These are phyloP conservation scores for Extremus antarcticus DNA, from an alignment of 495 filamentous ascomycete genomes.

Conservation along the genomic window DNA sequence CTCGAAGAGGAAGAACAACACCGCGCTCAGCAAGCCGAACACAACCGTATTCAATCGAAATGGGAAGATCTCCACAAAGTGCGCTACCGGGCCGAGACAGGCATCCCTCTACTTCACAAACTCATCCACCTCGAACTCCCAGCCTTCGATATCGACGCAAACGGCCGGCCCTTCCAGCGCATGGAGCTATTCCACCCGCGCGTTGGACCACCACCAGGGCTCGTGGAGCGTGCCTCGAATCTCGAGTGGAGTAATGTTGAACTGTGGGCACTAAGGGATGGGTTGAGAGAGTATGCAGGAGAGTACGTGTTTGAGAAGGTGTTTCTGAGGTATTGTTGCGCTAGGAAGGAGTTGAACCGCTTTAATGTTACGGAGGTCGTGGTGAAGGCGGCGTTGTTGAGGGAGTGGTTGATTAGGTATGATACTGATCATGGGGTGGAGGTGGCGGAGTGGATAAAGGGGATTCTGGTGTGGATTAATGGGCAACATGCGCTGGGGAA, in stretches of 20 bases:
- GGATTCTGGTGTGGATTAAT: slow-evolving; percentile 24
- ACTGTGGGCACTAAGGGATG: slow-evolving; percentile 14
- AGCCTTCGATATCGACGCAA: not conserved
- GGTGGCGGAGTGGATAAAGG: slow-evolving; percentile 22
- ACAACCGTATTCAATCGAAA: not conserved
- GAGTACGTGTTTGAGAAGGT: slow-evolving; percentile 21
- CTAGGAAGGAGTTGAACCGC: slow-evolving; percentile 10
- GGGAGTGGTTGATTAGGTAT: slow-evolving; percentile 5
- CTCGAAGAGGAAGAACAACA: slow-evolving; percentile 3
- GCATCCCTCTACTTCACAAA: not conserved
- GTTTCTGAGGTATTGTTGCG: slow-evolving; percentile 22
- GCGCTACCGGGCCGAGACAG: slow-evolving; percentile 12
- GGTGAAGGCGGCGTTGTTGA: slow-evolving; percentile 18
- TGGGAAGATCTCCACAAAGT: slow-evolving; percentile 15
- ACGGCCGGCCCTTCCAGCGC: slow-evolving; percentile 23
- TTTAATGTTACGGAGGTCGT: slow-evolving; percentile 28
- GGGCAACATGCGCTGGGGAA: slow-evolving; percentile 6
- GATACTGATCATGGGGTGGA: slow-evolving; percentile 6
- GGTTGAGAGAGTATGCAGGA: slow-evolving; percentile 21
- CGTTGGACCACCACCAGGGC: slow-evolving; percentile 9
- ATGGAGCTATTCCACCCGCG: slow-evolving; percentile 21
- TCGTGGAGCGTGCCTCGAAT: not conserved
- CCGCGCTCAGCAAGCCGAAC: not conserved
- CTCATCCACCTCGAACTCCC: slow-evolving; percentile 5
- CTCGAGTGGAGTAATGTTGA: slow-evolving; percentile 18